Base-by-base conservation (phyloP, 164 flowering plant species). In the Aristolochia contorta region DNA sequence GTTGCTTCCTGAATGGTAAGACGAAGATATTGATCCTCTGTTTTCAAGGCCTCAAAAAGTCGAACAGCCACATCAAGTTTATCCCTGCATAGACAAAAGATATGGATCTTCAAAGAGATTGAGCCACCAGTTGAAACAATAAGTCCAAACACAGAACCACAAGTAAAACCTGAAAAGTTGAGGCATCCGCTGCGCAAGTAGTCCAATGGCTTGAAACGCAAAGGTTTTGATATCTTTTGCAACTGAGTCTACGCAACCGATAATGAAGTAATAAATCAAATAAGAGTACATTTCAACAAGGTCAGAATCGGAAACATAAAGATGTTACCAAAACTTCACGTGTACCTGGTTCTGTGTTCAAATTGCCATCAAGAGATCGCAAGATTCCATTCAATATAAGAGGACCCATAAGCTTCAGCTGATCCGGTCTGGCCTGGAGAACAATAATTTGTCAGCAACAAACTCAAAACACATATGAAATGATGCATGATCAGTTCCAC, bases 391-490 rank as follows among this genome's bases (percentile, higher is more conserved):
- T 82, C 57, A 90, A 75, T 64, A 93, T 83, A 64, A 93, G 71
- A 62, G 98, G 98, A 24, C 96, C 97, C 97, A 93, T 86, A 55
- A 90, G 81, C 75, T 82, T 86, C 72, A 93, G 77, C 69, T 93
- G 94, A 56, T 56, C 58, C 24, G 15, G 20, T 30, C 32, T 27
- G 1, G 58, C 58, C 41, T 56, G 24, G 14, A 16, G 22, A 27
- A 37, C 9, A 37, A 37, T 4, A 3, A 4, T 37, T 4, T 37
- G 43, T 37, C 3, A 37, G 43, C 43, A 37, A 4, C 3, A 37
- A 37, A 37, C 43, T 37, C 43, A 37, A 37, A 10, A 37, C n/a
- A 27, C 30, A 27, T 27, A 27, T 2, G 2, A 27, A 27, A 27
- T 5, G 5, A 5, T 27, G 30, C 30, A 27, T 27, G 30, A 27